phyloP scores from a whole-genome alignment of 768 basidiomycete genomes.

The Termitomyces sp. region DNA sequence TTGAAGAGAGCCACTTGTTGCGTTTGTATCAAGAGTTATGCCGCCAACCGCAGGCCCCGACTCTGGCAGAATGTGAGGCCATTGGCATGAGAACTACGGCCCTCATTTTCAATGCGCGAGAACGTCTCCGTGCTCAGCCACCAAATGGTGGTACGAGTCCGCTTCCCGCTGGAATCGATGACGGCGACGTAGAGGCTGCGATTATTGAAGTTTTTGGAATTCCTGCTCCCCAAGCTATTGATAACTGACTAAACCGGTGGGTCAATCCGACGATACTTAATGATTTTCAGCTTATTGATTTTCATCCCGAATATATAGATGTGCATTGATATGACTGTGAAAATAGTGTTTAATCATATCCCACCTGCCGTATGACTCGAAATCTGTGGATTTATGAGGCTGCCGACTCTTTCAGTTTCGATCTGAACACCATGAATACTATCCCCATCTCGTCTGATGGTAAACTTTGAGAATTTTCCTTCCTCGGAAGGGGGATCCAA shows the following conservation, averaged over 20 bases:
- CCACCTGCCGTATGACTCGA: no score
- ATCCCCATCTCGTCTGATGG: conserved; percentile 11
- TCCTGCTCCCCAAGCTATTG: neutral
- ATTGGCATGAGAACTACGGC: conserved; percentile 54
- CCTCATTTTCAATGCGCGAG: conserved; percentile 46
- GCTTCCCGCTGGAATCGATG: conserved; percentile 23
- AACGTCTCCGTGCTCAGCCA: conserved; percentile 31
- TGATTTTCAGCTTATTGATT: neutral
- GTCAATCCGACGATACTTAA: no score
- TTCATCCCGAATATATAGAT: neutral
- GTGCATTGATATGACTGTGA: no score
- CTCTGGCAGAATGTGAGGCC: conserved; percentile 42
- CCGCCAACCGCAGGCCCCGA: conserved; percentile 42
- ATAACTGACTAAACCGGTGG: neutral
- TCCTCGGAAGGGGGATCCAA: conserved; percentile 12
- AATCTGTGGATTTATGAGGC: no score
- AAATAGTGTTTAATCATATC: no score
- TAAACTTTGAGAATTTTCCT: conserved; percentile 10
- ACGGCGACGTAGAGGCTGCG: conserved; percentile 24
- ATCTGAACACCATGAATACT: no score
- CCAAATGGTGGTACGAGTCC: conserved; percentile 29
- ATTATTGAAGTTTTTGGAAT: conserved; percentile 20
- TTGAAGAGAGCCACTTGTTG: conserved; percentile 43
- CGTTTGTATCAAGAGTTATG: conserved; percentile 49
- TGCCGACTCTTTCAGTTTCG: no score